phyloP scores from a whole-genome alignment of 1,284 basidiomycete species.

The Ganoderma leucocontextum region DNA sequence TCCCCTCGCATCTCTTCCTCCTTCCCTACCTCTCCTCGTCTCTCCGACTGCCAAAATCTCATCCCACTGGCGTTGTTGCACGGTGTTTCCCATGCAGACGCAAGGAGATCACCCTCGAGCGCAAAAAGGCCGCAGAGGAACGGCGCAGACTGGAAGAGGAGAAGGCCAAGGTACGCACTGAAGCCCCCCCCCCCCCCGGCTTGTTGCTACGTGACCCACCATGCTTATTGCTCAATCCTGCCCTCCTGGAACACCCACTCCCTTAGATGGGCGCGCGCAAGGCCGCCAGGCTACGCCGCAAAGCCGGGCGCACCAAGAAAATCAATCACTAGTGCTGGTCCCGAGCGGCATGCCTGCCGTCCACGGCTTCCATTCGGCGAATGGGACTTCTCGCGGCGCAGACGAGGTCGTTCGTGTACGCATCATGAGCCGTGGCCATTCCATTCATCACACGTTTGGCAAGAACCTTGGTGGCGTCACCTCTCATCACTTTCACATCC shows the following conservation, averaged over 20 bases:
- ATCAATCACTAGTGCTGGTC: constrained; percentile 63
- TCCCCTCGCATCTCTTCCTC: constrained; percentile 3
- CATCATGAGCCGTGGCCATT: not conserved
- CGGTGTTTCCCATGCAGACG: constrained; percentile 52
- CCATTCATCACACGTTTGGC: not conserved
- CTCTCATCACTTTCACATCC: not conserved
- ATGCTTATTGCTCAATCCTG: constrained; percentile 12
- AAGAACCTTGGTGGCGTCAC: constrained; percentile 1
- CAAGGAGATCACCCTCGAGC: constrained; percentile 70
- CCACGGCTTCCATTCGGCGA: constrained; percentile 12
- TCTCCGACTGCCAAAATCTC: not conserved
- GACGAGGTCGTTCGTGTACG: not conserved
- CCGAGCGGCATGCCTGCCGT: not conserved
- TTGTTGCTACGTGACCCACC: constrained; percentile 22
- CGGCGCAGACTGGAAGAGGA: constrained; percentile 74
- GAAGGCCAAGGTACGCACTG: constrained; percentile 65
- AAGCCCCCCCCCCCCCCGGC: not conserved
- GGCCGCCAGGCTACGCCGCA: constrained; percentile 73
- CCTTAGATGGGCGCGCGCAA: constrained; percentile 80
- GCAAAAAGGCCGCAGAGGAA: constrained; percentile 77
- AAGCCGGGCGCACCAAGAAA: constrained; percentile 79
- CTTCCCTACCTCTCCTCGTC: constrained; percentile 13
- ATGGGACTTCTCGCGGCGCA: not conserved
- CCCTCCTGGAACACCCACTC: constrained; percentile 15
- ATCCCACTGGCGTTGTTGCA: constrained; percentile 7